Percentiles rank a stretch among this genome's conserved stretches.
Evolutionary conservation across 1,284 basidiomycete species (phyloP).

Genomic region (Termitomyces sp.): DNA sequence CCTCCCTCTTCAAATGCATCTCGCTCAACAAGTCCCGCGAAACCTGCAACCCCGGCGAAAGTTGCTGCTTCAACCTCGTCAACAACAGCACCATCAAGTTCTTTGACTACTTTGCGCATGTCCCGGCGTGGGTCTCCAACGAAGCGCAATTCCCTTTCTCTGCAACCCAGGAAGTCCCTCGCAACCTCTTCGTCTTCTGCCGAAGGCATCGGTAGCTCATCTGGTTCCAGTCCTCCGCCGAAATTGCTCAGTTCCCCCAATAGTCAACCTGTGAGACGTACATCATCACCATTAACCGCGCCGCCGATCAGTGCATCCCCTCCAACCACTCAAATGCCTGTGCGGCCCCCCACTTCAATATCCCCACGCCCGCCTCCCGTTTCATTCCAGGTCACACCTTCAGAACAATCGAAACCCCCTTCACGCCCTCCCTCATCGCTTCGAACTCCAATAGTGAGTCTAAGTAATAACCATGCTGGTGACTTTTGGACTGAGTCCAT

Average conservation of each 20-base stretch:
- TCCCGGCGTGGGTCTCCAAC: slow-evolving; percentile 32
- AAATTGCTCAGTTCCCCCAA: slow-evolving; percentile 15
- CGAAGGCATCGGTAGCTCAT: slow-evolving; percentile 21
- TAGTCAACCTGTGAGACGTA: slow-evolving; percentile 22
- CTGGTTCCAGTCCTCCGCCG: slow-evolving; percentile 23
- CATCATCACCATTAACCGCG: slow-evolving; percentile 31
- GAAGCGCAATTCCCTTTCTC: slow-evolving; percentile 29
- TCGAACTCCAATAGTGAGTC: slow-evolving; percentile 19
- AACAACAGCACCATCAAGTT: slow-evolving; percentile 18
- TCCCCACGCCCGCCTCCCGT: slow-evolving; percentile 13
- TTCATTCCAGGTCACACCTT: slow-evolving; percentile 13
- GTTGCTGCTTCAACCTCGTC: slow-evolving; percentile 13
- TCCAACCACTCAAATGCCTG: slow-evolving; percentile 6
- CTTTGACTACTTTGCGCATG: slow-evolving; percentile 19
- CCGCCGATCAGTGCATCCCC: slow-evolving; percentile 13
- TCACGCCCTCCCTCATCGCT: slow-evolving; percentile 18
- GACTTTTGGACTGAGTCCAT: neutral
- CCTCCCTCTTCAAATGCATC: slow-evolving; percentile 33
- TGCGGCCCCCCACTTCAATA: neutral
- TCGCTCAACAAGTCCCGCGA: slow-evolving; percentile 42
- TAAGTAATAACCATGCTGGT: neutral
- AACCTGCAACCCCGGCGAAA: slow-evolving; percentile 39
- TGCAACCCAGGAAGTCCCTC: slow-evolving; percentile 34
- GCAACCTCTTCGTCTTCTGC: slow-evolving; percentile 27
- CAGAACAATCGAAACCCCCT: slow-evolving; percentile 18